Evolutionary conservation across 306 rosid genomes (phyloP).

Genomic region (Fragaria ananassa): DNA sequence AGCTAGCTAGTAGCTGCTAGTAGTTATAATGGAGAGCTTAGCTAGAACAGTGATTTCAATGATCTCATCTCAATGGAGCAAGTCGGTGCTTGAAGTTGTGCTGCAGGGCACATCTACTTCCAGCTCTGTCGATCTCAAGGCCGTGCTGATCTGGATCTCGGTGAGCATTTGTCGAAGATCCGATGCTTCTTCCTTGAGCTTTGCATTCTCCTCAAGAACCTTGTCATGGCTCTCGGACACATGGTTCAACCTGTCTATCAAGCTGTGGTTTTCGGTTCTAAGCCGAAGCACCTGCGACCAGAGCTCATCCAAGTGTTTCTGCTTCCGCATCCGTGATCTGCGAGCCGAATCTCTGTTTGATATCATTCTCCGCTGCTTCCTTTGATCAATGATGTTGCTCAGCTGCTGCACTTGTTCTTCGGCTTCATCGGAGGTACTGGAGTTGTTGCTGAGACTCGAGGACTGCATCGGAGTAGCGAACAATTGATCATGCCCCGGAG

Average conservation of each 20-base stretch:
- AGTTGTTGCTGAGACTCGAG: conserved; percentile 57
- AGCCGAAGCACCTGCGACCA: conserved; percentile 77
- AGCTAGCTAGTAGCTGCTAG: background rate
- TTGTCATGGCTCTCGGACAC: conserved; percentile 53
- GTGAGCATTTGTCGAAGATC: conserved; percentile 66
- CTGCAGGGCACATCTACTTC: conserved; percentile 47
- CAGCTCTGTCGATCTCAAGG: conserved; percentile 35
- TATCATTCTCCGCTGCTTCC: conserved; percentile 78
- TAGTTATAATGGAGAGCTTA: conserved; percentile 11
- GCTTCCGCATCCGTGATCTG: conserved; percentile 85
- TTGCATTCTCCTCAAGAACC: conserved; percentile 54
- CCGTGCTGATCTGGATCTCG: conserved; percentile 36
- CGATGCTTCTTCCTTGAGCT: conserved; percentile 56
- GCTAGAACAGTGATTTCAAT: conserved; percentile 17
- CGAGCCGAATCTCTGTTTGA: conserved; percentile 84
- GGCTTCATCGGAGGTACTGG: conserved; percentile 69
- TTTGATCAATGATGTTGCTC: conserved; percentile 49
- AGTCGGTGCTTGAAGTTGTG: conserved; percentile 32
- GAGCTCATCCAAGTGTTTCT: conserved; percentile 72
- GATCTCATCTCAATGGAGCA: conserved; percentile 39
- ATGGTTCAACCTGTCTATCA: conserved; percentile 52
- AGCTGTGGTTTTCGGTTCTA: conserved; percentile 57
- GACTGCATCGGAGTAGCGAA: conserved; percentile 26
- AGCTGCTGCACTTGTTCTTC: conserved; percentile 52
- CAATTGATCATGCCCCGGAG: conserved; percentile 29